phyloP scores from a whole-genome alignment of 1,139 yeast genomes.

The Pneumocystis canis region DNA sequence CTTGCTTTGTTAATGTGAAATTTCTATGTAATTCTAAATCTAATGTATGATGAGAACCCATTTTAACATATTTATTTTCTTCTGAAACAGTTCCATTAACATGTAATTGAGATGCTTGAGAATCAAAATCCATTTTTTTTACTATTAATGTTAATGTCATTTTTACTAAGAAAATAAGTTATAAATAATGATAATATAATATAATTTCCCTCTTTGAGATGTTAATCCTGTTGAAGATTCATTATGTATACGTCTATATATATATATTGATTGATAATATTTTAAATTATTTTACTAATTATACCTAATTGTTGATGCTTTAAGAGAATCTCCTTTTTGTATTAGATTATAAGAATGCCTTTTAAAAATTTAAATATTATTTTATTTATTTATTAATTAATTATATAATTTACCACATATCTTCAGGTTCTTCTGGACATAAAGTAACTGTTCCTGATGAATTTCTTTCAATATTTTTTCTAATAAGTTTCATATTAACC shows the following conservation, averaged over 20 bases:
- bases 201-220: conserved; percentile 42
- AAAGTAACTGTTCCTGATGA: conserved; percentile 51
- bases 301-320: conserved; percentile 45
- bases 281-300: neutral
- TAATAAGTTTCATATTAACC: conserved; percentile 38
- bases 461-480: conserved; percentile 43
- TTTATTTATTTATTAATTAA: neutral
- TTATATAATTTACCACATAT: conserved; percentile 41
- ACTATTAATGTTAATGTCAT: conserved; percentile 40
- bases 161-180: neutral
- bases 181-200: neutral
- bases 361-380: neutral
- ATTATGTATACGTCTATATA: conserved; percentile 31
- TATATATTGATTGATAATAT: conserved; percentile 27
- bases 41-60: conserved; percentile 78
- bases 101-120: conserved; percentile 62
- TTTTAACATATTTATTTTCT: conserved; percentile 64
- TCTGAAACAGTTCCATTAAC: conserved; percentile 65
- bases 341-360: conserved; percentile 59
- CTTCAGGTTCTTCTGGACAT: conserved; percentile 79
- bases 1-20: conserved; percentile 53
- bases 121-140: conserved; percentile 61
- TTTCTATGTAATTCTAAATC: conserved; percentile 59
- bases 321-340: conserved; percentile 59
- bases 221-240: conserved; percentile 25